Conservation (phyloP, 257 asterid species). For the Plantago ovata region DNA sequence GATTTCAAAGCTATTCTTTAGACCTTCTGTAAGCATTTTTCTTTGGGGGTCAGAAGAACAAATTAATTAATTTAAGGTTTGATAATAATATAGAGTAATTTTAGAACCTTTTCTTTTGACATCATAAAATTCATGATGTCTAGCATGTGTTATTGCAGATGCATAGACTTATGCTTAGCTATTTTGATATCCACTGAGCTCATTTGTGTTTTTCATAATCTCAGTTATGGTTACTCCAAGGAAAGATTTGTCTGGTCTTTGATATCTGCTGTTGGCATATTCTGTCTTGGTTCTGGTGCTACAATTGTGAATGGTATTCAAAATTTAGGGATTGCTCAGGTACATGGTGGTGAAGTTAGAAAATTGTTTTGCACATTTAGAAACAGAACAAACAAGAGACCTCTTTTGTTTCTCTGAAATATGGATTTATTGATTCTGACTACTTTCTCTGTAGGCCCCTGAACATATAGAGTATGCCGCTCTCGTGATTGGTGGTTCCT, state of each 20-base stretch:
- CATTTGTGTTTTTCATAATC: slow-evolving; percentile 22
- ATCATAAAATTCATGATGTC: slow-evolving; percentile 5
- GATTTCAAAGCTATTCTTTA: background rate
- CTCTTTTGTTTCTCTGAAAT: slow-evolving; percentile 17
- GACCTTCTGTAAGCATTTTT: no score
- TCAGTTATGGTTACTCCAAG: slow-evolving; percentile 94
- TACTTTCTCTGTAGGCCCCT: slow-evolving; percentile 64
- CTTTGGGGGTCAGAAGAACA: no score
- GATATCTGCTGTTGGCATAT: slow-evolving; percentile 97
- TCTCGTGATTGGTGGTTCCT: slow-evolving; percentile 92
- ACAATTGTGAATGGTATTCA: slow-evolving; percentile 92
- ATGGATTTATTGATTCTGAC: slow-evolving; percentile 22
- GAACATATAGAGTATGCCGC: slow-evolving; percentile 92
- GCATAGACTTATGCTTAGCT: slow-evolving; percentile 6
- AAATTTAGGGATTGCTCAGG: slow-evolving; percentile 88
- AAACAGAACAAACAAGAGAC: slow-evolving; percentile 9
- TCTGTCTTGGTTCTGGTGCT: slow-evolving; percentile 98
- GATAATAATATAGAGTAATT: no score
- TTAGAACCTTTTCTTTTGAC: background rate
- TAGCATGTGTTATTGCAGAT: slow-evolving; percentile 10
- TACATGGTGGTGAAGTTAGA: slow-evolving; percentile 25
- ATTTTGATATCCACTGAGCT: slow-evolving; percentile 14
- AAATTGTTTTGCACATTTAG: slow-evolving; percentile 17
- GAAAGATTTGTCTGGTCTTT: slow-evolving; percentile 98
- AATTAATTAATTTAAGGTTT: no score